Conservation (phyloP, 2,329 filamentous ascomycete genomes). For the Penicillium sp. region DNA sequence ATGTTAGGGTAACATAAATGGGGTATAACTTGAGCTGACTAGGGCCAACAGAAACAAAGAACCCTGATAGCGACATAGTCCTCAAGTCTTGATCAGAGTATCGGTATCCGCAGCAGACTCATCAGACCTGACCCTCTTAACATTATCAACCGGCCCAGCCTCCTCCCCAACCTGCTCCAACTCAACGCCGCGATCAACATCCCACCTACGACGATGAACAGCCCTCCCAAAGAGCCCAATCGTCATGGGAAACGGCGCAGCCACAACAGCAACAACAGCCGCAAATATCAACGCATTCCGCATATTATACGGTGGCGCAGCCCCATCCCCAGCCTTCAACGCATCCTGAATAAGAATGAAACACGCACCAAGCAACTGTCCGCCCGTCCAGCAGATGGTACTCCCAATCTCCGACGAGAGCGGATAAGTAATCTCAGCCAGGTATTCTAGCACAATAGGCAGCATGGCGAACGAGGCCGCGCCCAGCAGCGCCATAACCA, state of each 20-base stretch:
- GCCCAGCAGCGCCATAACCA: conserved; percentile 66
- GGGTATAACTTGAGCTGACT: not conserved
- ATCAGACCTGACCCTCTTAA: not conserved
- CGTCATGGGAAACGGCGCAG: conserved; percentile 58
- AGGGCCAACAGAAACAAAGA: not conserved
- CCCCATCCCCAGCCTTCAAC: conserved; percentile 47
- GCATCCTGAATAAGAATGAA: conserved; percentile 79
- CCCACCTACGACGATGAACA: conserved; percentile 33
- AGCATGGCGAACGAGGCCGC: conserved; percentile 71
- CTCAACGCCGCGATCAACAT: conserved; percentile 31
- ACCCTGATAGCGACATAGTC: not conserved
- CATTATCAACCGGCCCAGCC: not conserved
- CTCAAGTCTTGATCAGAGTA: not conserved
- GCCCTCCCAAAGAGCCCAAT: conserved; percentile 60
- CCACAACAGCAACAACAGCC: conserved; percentile 58
- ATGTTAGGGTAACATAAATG: not conserved
- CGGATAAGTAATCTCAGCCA: conserved; percentile 80
- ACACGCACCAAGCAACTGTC: conserved; percentile 73
- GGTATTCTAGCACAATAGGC: conserved; percentile 74
- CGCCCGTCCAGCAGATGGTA: conserved; percentile 74
- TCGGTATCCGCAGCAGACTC: not conserved
- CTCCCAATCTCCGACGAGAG: conserved; percentile 76
- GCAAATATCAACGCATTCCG: conserved; percentile 66
- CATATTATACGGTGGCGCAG: conserved; percentile 62
- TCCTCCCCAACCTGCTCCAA: conserved; percentile 13